Percentiles rank a stretch among this genome's conserved stretches.
phyloP scores from a whole-genome alignment of 2,329 filamentous ascomycete genomes.

The Neodidymelliopsis sp. region DNA sequence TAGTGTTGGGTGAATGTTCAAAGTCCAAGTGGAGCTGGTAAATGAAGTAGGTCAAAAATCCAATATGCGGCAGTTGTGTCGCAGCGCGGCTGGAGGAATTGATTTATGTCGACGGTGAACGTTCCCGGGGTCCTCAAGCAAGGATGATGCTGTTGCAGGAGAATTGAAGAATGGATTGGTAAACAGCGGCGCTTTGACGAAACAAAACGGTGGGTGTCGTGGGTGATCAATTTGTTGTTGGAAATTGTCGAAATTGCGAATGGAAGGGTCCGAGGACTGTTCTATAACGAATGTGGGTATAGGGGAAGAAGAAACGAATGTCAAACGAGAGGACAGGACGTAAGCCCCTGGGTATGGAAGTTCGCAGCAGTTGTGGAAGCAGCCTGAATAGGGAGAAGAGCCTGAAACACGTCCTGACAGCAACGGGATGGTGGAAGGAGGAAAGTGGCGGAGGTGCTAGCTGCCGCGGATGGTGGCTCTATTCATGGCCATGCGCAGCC shows the following conservation, averaged over 20 bases:
- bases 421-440: constrained; percentile 35
- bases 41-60: background rate
- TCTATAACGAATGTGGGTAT: constrained; percentile 31
- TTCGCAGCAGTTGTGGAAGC: constrained; percentile 33
- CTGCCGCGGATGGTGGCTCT: constrained; percentile 32
- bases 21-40: background rate
- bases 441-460: constrained; percentile 38
- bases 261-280: constrained; percentile 37
- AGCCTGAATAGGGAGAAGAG: constrained; percentile 29
- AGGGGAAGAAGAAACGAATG: constrained; percentile 35
- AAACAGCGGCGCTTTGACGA: constrained; percentile 16
- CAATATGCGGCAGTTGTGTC: constrained; percentile 1
- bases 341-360: constrained; percentile 32
- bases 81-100: background rate
- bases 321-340: constrained; percentile 50
- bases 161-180: constrained; percentile 2
- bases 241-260: constrained; percentile 13
- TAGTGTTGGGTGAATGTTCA: background rate
- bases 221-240: constrained; percentile 24
- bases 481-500: constrained; percentile 35
- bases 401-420: constrained; percentile 44
- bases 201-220: constrained; percentile 17
- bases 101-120: constrained; percentile 8
- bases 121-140: constrained; percentile 1
- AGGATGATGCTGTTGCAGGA: constrained; percentile 12